These are phyloP conservation scores for Jackrogersella minutella DNA, from an alignment of 495 filamentous ascomycete genomes.

Conservation along the genomic window DNA sequence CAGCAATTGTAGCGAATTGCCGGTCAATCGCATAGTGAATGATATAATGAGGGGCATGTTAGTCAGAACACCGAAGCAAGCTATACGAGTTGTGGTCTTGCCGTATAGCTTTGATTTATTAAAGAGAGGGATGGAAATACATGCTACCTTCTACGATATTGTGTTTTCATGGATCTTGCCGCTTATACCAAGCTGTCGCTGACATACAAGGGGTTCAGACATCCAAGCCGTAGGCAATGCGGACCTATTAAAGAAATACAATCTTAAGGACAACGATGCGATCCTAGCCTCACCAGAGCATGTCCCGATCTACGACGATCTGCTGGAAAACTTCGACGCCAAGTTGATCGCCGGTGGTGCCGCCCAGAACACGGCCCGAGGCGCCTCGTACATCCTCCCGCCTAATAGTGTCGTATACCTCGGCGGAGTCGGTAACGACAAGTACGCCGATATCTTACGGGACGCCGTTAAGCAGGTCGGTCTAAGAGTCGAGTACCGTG, in stretches of 20 bases:
- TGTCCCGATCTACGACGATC: conserved; percentile 87
- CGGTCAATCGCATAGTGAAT: too few relatives aligned
- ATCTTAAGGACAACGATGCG: conserved; percentile 92
- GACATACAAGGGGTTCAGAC: conserved; percentile 61
- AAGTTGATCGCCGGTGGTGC: conserved; percentile 97
- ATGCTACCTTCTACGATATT: too few relatives aligned
- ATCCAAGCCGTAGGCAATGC: conserved; percentile 88
- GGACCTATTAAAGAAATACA: conserved; percentile 87
- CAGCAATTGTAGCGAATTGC: too few relatives aligned
- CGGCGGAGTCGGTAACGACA: conserved; percentile 90
- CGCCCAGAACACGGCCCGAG: conserved; percentile 97
- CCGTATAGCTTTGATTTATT: conserved; percentile 1
- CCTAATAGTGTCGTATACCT: conserved; percentile 88
- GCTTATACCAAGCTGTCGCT: conserved; percentile 7
- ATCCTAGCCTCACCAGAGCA: conserved; percentile 96
- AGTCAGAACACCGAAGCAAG: neutral
- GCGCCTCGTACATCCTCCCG: conserved; percentile 94
- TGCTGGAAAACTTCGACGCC: conserved; percentile 83
- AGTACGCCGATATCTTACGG: conserved; percentile 84
- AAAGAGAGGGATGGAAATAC: too few relatives aligned
- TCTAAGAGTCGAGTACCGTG: conserved; percentile 89
- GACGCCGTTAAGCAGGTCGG: conserved; percentile 80
- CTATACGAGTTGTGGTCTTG: neutral
- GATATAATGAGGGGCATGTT: conserved; percentile 1
- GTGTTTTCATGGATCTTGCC: neutral